Conservation (phyloP, 2,329 filamentous ascomycete genomes). For the Anthostomella pinea region DNA sequence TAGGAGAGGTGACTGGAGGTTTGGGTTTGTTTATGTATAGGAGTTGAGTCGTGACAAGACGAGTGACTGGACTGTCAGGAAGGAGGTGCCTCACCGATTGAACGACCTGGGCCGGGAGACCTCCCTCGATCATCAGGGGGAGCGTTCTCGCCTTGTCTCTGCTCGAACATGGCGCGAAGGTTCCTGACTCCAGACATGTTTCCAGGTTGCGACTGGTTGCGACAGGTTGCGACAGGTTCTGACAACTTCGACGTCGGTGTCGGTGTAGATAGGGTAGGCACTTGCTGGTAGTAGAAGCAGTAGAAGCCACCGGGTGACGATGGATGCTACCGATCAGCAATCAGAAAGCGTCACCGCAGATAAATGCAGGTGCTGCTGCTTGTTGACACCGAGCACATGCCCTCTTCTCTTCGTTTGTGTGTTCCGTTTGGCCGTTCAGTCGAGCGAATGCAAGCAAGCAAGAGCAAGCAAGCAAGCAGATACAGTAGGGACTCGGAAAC, state of each 20-base stretch:
- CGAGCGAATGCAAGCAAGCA: neutral
- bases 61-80: neutral
- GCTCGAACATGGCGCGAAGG: conserved; percentile 78
- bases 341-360: conserved; percentile 26
- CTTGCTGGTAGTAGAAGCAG: conserved; percentile 18
- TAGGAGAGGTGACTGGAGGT: conserved; percentile 1
- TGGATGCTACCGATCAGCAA: conserved; percentile 15
- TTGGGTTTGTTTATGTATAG: conserved; percentile 3
- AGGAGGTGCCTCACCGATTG: conserved; percentile 39
- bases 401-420: conserved; percentile 6
- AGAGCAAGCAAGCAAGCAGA: no score
- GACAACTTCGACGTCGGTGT: no score
- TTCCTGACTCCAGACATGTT: conserved; percentile 69
- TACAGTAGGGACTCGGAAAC: no score
- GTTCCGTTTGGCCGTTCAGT: neutral
- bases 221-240: no score
- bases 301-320: conserved; percentile 19
- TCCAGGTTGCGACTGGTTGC: no score
- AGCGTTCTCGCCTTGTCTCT: conserved; percentile 62
- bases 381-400: conserved; percentile 20
- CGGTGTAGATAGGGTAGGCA: neutral
- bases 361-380: conserved; percentile 21
- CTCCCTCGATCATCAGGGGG: conserved; percentile 65
- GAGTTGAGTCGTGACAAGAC: no score
- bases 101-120: conserved; percentile 53